Percentiles rank a stretch among this genome's conserved stretches.
Conservation (phyloP, 2,329 filamentous ascomycete genomes). For the Cladorrhinum sp. region DNA sequence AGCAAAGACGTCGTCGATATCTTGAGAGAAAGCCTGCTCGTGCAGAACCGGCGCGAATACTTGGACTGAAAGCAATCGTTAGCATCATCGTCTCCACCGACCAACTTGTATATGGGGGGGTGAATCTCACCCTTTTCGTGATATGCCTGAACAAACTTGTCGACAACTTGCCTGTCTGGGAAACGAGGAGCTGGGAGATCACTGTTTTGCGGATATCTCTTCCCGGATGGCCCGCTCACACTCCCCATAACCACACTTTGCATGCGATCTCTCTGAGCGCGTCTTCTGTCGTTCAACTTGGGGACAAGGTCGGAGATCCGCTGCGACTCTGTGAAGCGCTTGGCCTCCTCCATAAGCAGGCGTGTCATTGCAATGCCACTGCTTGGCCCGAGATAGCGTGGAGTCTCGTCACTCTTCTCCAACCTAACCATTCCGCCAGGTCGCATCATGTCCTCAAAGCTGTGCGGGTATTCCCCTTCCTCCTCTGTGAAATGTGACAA, state of each 20-base stretch:
- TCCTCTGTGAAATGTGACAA: constrained; percentile 76
- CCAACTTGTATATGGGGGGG: neutral
- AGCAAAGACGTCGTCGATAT: constrained; percentile 77
- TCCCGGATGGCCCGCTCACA: constrained; percentile 49
- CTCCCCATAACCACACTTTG: constrained; percentile 57
- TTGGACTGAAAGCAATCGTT: constrained; percentile 59
- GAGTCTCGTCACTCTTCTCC: constrained; percentile 77
- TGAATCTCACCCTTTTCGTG: constrained; percentile 68
- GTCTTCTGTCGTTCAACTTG: constrained; percentile 59
- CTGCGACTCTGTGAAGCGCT: constrained; percentile 85
- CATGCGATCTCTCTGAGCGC: constrained; percentile 57
- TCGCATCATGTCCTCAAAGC: constrained; percentile 80
- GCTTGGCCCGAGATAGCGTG: constrained; percentile 86
- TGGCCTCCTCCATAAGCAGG: constrained; percentile 93
- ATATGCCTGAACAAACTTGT: constrained; percentile 80
- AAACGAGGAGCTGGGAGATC: constrained; percentile 73
- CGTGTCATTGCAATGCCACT: constrained; percentile 95
- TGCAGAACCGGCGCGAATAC: constrained; percentile 84
- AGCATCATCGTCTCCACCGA: constrained; percentile 5
- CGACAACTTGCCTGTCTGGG: constrained; percentile 69
- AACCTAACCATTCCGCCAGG: constrained; percentile 83
- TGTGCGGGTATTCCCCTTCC: constrained; percentile 65
- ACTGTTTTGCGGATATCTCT: constrained; percentile 86
- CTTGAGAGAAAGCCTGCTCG: constrained; percentile 71
- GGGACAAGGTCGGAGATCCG: constrained; percentile 91